These are phyloP conservation scores for Penicillium frequentans DNA, from an alignment of 2,329 filamentous ascomycete genomes.

Conservation along the genomic window DNA sequence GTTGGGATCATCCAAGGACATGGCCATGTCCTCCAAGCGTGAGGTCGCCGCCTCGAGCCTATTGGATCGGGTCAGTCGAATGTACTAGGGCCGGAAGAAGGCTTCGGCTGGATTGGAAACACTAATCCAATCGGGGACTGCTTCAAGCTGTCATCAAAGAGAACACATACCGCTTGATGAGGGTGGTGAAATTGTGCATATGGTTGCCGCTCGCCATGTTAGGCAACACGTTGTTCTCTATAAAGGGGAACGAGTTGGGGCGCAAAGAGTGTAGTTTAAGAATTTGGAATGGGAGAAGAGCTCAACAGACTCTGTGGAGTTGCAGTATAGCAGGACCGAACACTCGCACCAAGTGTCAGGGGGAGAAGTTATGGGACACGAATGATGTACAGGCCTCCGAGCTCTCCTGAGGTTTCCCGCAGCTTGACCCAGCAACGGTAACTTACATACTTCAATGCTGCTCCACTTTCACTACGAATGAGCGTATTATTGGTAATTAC, in stretches of 20 bases:
- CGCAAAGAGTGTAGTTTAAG: background rate
- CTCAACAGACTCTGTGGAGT: background rate
- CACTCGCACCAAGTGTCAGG: background rate
- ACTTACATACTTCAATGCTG: slow-evolving; percentile 10
- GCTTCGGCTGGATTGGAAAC: background rate
- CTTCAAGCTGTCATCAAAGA: background rate
- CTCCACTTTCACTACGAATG: background rate
- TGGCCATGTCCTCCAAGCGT: slow-evolving; percentile 92
- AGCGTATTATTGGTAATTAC: slow-evolving; percentile 17
- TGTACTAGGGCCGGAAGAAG: slow-evolving; percentile 3
- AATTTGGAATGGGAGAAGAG: background rate
- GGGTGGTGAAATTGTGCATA: slow-evolving; percentile 94
- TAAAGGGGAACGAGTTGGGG: slow-evolving; percentile 1
- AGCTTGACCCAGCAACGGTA: slow-evolving; percentile 17
- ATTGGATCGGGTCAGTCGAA: slow-evolving; percentile 48
- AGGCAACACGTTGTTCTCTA: slow-evolving; percentile 24
- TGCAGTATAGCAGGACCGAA: background rate
- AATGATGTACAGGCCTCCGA: slow-evolving; percentile 7
- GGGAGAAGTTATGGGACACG: slow-evolving; percentile 5
- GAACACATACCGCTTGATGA: slow-evolving; percentile 86
- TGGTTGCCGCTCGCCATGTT: slow-evolving; percentile 69
- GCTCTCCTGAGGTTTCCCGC: slow-evolving; percentile 19
- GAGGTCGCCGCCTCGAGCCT: slow-evolving; percentile 98
- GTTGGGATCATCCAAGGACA: slow-evolving; percentile 60
- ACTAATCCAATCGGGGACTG: background rate